Evolutionary conservation across 177 flowering plant genomes (phyloP).

Genomic region (Vitis hybrid): DNA sequence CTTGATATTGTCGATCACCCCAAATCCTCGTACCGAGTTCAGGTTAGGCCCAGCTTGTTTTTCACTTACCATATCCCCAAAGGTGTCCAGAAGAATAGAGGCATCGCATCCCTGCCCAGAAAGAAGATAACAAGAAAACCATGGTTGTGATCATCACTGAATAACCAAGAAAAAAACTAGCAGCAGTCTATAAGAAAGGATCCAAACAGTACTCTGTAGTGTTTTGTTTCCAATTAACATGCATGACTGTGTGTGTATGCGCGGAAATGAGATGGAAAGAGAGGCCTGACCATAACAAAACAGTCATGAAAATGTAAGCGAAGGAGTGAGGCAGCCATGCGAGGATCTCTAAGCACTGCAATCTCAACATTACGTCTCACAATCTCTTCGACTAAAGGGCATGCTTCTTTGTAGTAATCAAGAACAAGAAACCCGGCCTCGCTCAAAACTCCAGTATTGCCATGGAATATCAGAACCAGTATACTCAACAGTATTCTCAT

Average conservation of each 20-base stretch:
- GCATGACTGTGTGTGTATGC: background rate
- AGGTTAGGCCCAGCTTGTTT: slow-evolving; percentile 65
- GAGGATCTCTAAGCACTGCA: slow-evolving; percentile 54
- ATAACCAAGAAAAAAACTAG: too few species aligned
- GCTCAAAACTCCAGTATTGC: slow-evolving; percentile 5
- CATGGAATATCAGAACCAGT: slow-evolving; percentile 18
- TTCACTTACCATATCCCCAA: slow-evolving; percentile 51
- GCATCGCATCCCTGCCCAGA: slow-evolving; percentile 81
- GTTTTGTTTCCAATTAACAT: too few species aligned
- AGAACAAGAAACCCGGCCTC: slow-evolving; percentile 24
- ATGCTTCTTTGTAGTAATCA: slow-evolving; percentile 52
- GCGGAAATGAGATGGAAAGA: background rate
- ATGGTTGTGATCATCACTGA: too few species aligned
- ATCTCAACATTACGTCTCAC: slow-evolving; percentile 46
- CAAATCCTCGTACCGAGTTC: slow-evolving; percentile 68
- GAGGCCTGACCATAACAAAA: slow-evolving; percentile 55
- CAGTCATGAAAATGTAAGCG: slow-evolving; percentile 76
- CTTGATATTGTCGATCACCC: slow-evolving; percentile 69
- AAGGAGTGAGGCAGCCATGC: slow-evolving; percentile 71
- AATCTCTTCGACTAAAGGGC: slow-evolving; percentile 55
- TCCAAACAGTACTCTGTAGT: too few species aligned
- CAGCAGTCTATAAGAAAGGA: too few species aligned
- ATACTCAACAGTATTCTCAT: slow-evolving; percentile 1
- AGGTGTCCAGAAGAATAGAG: slow-evolving; percentile 67
- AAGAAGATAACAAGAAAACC: background rate